phyloP scores from a whole-genome alignment of 1,139 yeast genomes.

The Yamadazyma triangularis region DNA sequence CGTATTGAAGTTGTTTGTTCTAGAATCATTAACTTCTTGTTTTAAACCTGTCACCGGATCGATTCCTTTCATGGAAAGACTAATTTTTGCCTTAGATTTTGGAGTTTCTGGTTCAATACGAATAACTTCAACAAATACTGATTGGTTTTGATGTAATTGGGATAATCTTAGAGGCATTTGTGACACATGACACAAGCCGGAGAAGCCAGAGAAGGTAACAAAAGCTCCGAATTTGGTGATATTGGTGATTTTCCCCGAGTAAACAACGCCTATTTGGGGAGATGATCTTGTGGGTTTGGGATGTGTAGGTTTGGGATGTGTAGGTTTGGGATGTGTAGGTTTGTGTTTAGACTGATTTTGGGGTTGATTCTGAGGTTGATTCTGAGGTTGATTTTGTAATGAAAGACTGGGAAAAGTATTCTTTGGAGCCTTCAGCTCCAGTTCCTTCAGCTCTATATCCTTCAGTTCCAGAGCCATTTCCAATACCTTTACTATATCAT shows the following conservation, averaged over 20 bases:
- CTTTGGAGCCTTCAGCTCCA: constrained; percentile 11
- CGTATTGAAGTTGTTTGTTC: constrained; percentile 7
- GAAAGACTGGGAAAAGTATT: too few relatives aligned
- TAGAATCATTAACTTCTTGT: constrained; percentile 9
- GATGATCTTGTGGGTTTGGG: too few relatives aligned
- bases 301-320: too few relatives aligned
- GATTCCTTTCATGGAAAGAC: constrained; percentile 68
- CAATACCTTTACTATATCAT: constrained; percentile 23
- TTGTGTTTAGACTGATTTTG: too few relatives aligned
- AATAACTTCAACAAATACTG: constrained; percentile 60
- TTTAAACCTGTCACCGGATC: constrained; percentile 67
- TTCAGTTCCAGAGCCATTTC: too few relatives aligned
- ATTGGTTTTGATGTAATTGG: too few relatives aligned
- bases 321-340: too few relatives aligned
- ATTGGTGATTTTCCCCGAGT: constrained; percentile 57
- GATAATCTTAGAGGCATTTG: constrained; percentile 56
- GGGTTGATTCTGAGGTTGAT: too few relatives aligned
- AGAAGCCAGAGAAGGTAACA: constrained; percentile 30
- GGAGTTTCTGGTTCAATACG: constrained; percentile 42
- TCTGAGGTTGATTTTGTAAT: too few relatives aligned
- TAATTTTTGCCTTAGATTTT: constrained; percentile 31
- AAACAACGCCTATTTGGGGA: constrained; percentile 41
- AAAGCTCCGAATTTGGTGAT: constrained; percentile 78
- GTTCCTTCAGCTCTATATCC: constrained; percentile 7
- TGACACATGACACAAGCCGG: constrained; percentile 77